A percentile compares a stretch with the other conserved stretches of the same genome.
These are phyloP conservation scores for Mortierella sp. DNA, from an alignment of 371 early-diverging fungal species.

Conservation along the genomic window DNA sequence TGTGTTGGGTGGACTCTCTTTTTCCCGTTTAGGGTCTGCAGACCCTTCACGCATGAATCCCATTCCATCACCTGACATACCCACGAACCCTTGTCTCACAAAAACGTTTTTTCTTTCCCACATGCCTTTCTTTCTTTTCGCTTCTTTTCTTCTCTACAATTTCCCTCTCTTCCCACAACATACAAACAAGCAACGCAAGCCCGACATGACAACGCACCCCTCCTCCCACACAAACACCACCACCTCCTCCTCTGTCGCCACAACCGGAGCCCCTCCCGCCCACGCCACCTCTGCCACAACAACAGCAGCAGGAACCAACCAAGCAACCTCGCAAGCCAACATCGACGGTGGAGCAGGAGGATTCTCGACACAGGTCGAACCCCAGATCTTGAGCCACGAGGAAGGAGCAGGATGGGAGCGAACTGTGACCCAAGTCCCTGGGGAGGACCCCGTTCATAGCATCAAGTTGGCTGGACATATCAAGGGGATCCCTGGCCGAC, in stretches of 20 bases:
- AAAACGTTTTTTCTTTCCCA: background rate
- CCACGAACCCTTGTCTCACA: background rate
- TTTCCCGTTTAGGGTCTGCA: background rate
- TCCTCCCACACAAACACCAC: background rate
- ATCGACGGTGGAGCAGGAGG: background rate
- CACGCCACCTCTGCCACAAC: background rate
- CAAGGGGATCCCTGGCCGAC: conserved; percentile 40
- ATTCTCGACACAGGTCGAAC: conserved; percentile 1
- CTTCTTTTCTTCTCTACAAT: background rate
- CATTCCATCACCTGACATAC: background rate
- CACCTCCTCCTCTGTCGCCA: background rate
- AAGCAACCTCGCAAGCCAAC: background rate
- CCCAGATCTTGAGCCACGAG: conserved; percentile 4
- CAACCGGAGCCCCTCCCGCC: background rate
- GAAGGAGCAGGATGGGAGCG: background rate
- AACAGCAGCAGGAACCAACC: background rate
- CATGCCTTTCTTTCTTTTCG: background rate
- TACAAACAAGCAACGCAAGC: background rate
- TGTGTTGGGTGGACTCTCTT: background rate
- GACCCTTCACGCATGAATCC: background rate
- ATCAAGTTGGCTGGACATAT: conserved; percentile 40
- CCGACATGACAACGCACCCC: conserved; percentile 1
- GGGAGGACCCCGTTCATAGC: conserved; percentile 33
- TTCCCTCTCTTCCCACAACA: background rate
- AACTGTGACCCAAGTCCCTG: background rate